Percentiles rank a stretch among this genome's conserved stretches.
phyloP scores from a whole-genome alignment of 139 green algal genomes.

The Micromonas commoda region DNA sequence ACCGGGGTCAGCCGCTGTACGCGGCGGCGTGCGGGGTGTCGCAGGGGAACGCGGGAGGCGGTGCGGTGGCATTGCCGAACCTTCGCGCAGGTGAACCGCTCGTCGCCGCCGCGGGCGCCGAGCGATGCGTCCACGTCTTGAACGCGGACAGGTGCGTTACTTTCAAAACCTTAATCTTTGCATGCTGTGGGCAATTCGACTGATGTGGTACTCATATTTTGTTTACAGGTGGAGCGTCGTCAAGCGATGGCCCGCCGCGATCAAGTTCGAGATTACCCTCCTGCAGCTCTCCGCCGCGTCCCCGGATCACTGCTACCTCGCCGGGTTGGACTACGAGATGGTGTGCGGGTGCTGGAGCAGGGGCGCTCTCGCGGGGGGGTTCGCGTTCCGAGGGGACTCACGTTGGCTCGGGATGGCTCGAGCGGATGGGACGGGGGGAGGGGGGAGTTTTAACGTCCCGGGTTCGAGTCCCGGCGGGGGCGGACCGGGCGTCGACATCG shows the following conservation, averaged over 20 bases:
- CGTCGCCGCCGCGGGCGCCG: neutral
- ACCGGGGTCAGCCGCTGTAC: neutral
- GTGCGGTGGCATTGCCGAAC: neutral
- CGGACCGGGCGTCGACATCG: no score
- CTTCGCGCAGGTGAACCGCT: neutral
- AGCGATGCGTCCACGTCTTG: neutral
- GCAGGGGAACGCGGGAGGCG: neutral
- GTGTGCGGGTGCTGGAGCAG: neutral
- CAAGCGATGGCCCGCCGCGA: neutral
- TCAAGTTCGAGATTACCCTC: slow-evolving; percentile 11
- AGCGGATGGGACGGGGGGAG: neutral
- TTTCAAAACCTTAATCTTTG: no score
- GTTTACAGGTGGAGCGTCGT: no score
- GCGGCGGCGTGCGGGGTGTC: neutral
- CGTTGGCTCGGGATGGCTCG: neutral
- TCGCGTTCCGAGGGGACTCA: slow-evolving; percentile 18
- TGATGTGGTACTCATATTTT: no score
- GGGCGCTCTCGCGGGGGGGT: neutral
- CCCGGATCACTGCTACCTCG: neutral
- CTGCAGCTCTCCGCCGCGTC: neutral
- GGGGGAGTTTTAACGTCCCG: no score
- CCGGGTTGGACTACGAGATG: slow-evolving; percentile 12
- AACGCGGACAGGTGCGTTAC: neutral
- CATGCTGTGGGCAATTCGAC: no score
- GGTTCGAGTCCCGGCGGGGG: no score